Evolutionary conservation across 495 filamentous ascomycete genomes (phyloP).

Genomic region (Penicillium odoratum): DNA sequence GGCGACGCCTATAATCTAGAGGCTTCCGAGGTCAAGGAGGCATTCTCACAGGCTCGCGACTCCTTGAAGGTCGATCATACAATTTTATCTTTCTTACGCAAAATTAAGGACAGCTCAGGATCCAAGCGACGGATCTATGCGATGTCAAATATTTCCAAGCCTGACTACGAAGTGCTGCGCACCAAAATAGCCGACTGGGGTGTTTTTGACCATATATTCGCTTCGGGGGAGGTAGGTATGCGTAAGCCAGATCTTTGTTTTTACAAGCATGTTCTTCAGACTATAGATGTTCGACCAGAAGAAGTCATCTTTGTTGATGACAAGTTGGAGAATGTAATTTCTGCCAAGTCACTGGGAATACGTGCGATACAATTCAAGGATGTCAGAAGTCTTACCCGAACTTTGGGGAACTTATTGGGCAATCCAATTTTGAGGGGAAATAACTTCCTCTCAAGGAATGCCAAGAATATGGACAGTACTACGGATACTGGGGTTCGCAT

Average conservation of each 20-base stretch:
- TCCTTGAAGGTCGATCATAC: neutral
- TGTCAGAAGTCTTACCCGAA: neutral
- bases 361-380: neutral
- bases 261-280: neutral
- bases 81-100: neutral
- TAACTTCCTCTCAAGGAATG: no score
- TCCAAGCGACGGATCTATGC: neutral
- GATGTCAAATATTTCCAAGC: neutral
- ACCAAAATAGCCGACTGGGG: neutral
- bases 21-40: neutral
- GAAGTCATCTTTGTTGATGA: neutral
- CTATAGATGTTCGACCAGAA: neutral
- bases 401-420: no score
- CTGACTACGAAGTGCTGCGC: neutral
- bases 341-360: neutral
- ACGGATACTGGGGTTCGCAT: neutral
- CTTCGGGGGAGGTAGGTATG: neutral
- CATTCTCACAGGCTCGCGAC: neutral
- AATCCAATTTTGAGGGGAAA: no score
- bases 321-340: neutral
- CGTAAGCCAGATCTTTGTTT: neutral
- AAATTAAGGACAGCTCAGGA: neutral
- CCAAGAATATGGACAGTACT: neutral
- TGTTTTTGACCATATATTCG: neutral
- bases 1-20: neutral